phyloP scores from a whole-genome alignment of 2,329 filamentous ascomycete species.

The Aureobasidium melanogenum region DNA sequence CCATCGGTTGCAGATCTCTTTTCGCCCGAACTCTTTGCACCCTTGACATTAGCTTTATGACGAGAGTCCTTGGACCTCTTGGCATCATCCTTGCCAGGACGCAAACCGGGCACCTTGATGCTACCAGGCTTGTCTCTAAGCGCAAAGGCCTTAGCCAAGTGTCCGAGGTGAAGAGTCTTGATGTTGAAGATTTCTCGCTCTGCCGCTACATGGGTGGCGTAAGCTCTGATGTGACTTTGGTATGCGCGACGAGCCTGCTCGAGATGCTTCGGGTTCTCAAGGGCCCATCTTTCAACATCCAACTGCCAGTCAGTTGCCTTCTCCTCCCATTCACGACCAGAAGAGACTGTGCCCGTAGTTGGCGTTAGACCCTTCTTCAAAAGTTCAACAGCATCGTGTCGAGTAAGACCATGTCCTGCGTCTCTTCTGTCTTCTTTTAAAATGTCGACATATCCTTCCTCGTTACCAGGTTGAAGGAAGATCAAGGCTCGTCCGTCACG shows the following conservation, averaged over 20 bases:
- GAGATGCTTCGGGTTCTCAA: constrained; percentile 58
- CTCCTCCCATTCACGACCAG: constrained; percentile 50
- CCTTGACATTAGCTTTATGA: constrained; percentile 22
- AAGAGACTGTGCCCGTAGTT: constrained; percentile 18
- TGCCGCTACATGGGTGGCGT: constrained; percentile 82
- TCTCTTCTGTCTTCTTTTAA: constrained; percentile 63
- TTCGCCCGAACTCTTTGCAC: constrained; percentile 24
- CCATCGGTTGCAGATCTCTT: constrained; percentile 21
- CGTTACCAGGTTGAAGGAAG: constrained; percentile 81
- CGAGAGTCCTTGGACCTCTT: constrained; percentile 38
- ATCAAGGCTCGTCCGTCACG: constrained; percentile 77
- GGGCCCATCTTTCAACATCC: constrained; percentile 55
- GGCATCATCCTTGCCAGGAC: constrained; percentile 39
- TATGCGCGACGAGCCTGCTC: constrained; percentile 78
- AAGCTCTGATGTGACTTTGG: constrained; percentile 86
- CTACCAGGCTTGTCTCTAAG: constrained; percentile 80
- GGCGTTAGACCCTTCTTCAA: constrained; percentile 53
- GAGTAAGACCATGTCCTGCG: constrained; percentile 53
- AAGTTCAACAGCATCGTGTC: constrained; percentile 56
- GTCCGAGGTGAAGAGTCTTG: constrained; percentile 80
- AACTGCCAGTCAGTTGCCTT: constrained; percentile 60
- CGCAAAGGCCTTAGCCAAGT: constrained; percentile 88
- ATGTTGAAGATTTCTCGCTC: constrained; percentile 88
- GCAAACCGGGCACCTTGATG: constrained; percentile 50
- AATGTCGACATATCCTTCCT: constrained; percentile 81